Conservation (phyloP, 208 protist genomes). For the Blastocrithidia nonstop region DNA sequence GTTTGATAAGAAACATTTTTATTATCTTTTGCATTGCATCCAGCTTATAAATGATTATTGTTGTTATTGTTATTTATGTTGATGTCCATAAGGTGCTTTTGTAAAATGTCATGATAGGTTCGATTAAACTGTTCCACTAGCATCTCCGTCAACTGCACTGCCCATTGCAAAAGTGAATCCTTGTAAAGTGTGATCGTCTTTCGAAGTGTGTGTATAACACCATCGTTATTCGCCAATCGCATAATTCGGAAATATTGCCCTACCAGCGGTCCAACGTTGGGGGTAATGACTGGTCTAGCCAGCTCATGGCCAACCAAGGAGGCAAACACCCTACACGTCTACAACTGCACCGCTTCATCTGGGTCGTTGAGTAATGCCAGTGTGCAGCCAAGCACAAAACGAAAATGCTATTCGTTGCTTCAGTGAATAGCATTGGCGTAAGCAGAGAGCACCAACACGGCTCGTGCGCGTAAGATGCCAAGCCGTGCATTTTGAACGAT, state of each 20-base stretch:
- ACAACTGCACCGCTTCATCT: constrained; percentile 73
- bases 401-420: constrained; percentile 41
- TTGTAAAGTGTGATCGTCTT: constrained; percentile 77
- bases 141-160: constrained; percentile 63
- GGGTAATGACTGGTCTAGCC: constrained; percentile 56
- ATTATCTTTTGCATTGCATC: too few relatives aligned
- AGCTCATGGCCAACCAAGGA: constrained; percentile 56
- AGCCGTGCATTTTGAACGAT: constrained; percentile 32
- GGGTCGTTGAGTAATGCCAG: constrained; percentile 68
- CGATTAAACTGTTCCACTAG: constrained; percentile 73
- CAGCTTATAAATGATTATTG: too few relatives aligned
- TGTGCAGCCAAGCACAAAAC: constrained; percentile 31
- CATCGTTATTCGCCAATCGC: constrained; percentile 82
- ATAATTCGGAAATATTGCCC: constrained; percentile 85
- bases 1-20: too few relatives aligned
- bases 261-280: constrained; percentile 77
- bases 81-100: too few relatives aligned
- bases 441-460: constrained; percentile 52
- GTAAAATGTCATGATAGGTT: too few relatives aligned
- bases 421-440: constrained; percentile 56
- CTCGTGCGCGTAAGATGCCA: constrained; percentile 71
- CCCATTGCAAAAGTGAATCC: constrained; percentile 76
- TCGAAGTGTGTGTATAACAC: constrained; percentile 76
- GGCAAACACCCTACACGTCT: constrained; percentile 75
- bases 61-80: too few relatives aligned